These are phyloP conservation scores for Tuctoria greenei DNA, from an alignment of 176 grass and related monocot species.

Conservation along the genomic window DNA sequence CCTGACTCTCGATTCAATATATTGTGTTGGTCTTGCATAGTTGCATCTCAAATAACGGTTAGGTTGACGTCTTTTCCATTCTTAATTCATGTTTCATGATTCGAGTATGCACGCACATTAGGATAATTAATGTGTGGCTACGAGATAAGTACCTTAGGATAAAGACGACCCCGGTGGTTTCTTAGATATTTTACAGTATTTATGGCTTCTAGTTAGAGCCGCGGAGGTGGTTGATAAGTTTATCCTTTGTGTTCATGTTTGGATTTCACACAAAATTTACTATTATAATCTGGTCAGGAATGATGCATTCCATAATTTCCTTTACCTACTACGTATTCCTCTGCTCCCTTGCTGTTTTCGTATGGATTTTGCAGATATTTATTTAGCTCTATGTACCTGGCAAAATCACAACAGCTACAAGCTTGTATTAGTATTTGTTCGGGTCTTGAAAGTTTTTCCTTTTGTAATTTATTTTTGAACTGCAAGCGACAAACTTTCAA, in stretches of 20 bases:
- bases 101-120: not conserved
- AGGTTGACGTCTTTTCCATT: not conserved
- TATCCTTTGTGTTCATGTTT: slow-evolving; percentile 51
- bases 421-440: not conserved
- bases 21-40: not conserved
- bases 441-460: too few relatives aligned
- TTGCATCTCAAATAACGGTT: not conserved
- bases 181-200: slow-evolving; percentile 12
- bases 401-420: not conserved
- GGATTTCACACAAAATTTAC: slow-evolving; percentile 20
- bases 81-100: not conserved
- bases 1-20: not conserved
- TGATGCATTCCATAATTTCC: not conserved
- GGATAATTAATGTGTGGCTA: slow-evolving; percentile 28
- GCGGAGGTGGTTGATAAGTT: slow-evolving; percentile 35
- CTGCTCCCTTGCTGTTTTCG: not conserved
- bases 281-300: not conserved
- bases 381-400: not conserved
- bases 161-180: slow-evolving; percentile 33
- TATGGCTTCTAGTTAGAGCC: slow-evolving; percentile 25
- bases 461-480: too few relatives aligned
- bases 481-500: too few relatives aligned
- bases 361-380: not conserved
- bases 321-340: not conserved
- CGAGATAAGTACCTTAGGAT: slow-evolving; percentile 33